Evolutionary conservation across 1,284 basidiomycete species (phyloP).

Genomic region (Tausonia pullulans): DNA sequence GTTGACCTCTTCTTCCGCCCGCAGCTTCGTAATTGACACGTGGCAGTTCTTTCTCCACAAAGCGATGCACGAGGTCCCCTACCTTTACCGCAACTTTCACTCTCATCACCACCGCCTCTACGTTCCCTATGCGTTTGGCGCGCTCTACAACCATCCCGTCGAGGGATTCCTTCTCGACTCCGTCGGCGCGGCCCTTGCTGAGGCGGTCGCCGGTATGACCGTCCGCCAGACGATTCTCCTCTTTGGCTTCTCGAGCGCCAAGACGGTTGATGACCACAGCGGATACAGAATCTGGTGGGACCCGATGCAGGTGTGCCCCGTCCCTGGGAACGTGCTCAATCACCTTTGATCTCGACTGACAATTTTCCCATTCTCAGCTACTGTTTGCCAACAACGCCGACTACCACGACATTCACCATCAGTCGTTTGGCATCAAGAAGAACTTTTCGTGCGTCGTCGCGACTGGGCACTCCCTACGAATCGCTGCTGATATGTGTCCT

Average conservation of each 20-base stretch:
- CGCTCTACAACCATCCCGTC: conserved; percentile 93
- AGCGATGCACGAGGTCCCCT: conserved; percentile 79
- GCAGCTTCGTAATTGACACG: conserved; percentile 86
- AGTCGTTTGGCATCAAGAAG: conserved; percentile 82
- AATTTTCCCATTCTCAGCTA: conserved; percentile 47
- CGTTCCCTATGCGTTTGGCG: conserved; percentile 93
- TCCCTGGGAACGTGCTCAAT: background rate
- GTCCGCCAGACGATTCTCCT: conserved; percentile 68
- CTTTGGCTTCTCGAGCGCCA: conserved; percentile 66
- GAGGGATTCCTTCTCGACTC: conserved; percentile 90
- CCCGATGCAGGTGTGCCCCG: conserved; percentile 34
- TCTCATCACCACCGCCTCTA: conserved; percentile 93
- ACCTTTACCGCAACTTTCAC: conserved; percentile 83
- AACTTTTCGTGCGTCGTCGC: conserved; percentile 62
- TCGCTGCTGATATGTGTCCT: conserved; percentile 2
- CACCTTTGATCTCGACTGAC: background rate
- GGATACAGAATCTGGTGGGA: conserved; percentile 84
- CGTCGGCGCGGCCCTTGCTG: conserved; percentile 67
- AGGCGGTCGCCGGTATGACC: conserved; percentile 57
- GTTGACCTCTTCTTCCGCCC: background rate
- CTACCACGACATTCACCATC: conserved; percentile 98
- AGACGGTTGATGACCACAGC: conserved; percentile 97
- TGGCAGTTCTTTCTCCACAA: conserved; percentile 98
- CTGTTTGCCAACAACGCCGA: conserved; percentile 88
- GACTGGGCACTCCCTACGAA: background rate